These are phyloP conservation scores for Ustulina deusta DNA, from an alignment of 2,329 filamentous ascomycete genomes.

Conservation along the genomic window DNA sequence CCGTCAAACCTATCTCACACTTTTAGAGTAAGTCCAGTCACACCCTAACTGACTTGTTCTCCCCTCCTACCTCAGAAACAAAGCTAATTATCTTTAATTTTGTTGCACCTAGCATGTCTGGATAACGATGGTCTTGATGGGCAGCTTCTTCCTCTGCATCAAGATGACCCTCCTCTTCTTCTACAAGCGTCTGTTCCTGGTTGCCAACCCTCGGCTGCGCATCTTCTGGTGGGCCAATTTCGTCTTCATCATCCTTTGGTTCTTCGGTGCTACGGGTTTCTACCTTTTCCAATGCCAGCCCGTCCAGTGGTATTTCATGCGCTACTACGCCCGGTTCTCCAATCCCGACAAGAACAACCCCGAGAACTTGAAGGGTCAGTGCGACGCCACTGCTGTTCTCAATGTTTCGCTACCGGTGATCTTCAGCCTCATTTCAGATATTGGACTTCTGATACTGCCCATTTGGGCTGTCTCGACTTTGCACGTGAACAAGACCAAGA, in stretches of 20 bases:
- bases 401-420: slow-evolving; percentile 44
- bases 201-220: slow-evolving; percentile 38
- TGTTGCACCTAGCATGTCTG: slow-evolving; percentile 42
- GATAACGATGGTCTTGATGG: slow-evolving; percentile 49
- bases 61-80: neutral
- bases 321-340: slow-evolving; percentile 38
- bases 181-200: slow-evolving; percentile 44
- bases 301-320: slow-evolving; percentile 45
- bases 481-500: slow-evolving; percentile 42
- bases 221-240: slow-evolving; percentile 47
- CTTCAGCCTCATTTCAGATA: slow-evolving; percentile 46
- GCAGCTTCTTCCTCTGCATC: slow-evolving; percentile 43
- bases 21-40: slow-evolving; percentile 41
- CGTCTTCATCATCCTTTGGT: slow-evolving; percentile 45
- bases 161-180: slow-evolving; percentile 48
- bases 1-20: slow-evolving; percentile 44
- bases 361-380: slow-evolving; percentile 38
- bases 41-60: neutral
- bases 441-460: slow-evolving; percentile 41
- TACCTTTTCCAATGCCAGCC: slow-evolving; percentile 47
- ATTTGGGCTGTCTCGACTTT: slow-evolving; percentile 44
- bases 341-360: slow-evolving; percentile 35
- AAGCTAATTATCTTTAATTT: neutral
- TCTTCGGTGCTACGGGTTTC: slow-evolving; percentile 44
- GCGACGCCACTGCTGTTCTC: slow-evolving; percentile 44